A percentile compares a stretch with the other conserved stretches of the same genome.
phyloP scores from a whole-genome alignment of 2,329 filamentous ascomycete species.

The Gremmenia infestans region DNA sequence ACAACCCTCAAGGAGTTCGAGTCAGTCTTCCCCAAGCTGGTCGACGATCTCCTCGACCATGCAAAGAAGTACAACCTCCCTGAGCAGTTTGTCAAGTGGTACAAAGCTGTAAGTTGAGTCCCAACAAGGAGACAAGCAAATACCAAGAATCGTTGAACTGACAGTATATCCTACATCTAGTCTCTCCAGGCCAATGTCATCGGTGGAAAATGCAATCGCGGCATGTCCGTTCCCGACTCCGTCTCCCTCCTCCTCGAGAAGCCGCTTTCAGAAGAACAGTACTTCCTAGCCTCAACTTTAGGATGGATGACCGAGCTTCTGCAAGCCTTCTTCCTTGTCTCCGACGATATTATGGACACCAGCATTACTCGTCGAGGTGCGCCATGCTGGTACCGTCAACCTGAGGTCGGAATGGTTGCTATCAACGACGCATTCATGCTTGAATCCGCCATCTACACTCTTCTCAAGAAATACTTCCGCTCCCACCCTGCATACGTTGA shows the following conservation, averaged over 20 bases:
- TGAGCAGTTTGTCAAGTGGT: conserved; percentile 76
- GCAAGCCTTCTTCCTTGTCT: conserved; percentile 97
- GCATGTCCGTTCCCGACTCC: conserved; percentile 95
- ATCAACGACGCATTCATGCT: conserved; percentile 99
- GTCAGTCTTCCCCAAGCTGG: conserved; percentile 79
- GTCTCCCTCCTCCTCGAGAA: conserved; percentile 70
- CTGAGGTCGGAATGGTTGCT: conserved; percentile 87
- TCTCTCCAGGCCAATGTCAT: conserved; percentile 79
- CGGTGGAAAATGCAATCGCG: conserved; percentile 97
- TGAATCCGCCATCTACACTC: conserved; percentile 81
- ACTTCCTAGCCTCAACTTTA: conserved; percentile 80
- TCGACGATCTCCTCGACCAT: conserved; percentile 75
- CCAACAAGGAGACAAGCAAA: not conserved
- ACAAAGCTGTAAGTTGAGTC: conserved; percentile 44
- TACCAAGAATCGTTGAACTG: not conserved
- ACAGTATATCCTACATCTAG: conserved; percentile 40
- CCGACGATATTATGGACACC: conserved; percentile 97
- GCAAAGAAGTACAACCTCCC: conserved; percentile 80
- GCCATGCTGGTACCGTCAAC: conserved; percentile 94
- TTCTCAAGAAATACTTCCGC: conserved; percentile 93
- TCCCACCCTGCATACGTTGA: conserved; percentile 83
- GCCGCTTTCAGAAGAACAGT: conserved; percentile 73
- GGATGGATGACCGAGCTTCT: conserved; percentile 98
- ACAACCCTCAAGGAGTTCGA: conserved; percentile 85
- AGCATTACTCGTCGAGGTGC: conserved; percentile 91